These are phyloP conservation scores for Ganoderma meredithae DNA, from an alignment of 1,284 basidiomycete genomes.

Conservation along the genomic window DNA sequence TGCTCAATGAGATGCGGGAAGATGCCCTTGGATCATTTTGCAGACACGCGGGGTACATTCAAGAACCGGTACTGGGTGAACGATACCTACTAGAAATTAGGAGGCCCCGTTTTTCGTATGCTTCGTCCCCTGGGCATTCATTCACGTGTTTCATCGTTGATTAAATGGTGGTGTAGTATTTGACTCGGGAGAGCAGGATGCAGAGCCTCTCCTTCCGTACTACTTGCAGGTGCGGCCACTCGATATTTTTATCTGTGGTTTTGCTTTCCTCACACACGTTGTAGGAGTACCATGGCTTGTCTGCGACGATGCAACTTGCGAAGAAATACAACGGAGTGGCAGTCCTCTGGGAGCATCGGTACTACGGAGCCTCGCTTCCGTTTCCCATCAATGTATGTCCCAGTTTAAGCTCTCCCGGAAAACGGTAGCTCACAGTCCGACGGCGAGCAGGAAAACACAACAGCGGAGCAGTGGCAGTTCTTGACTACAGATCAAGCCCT, in stretches of 20 bases:
- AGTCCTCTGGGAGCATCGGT: slow-evolving; percentile 66
- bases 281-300: slow-evolving; percentile 58
- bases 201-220: slow-evolving; percentile 55
- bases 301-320: slow-evolving; percentile 55
- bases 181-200: slow-evolving; percentile 59
- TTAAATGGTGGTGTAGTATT: slow-evolving; percentile 47
- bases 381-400: slow-evolving; percentile 54
- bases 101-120: slow-evolving; percentile 56
- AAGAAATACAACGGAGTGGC: slow-evolving; percentile 55
- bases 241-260: not conserved
- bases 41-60: slow-evolving; percentile 45
- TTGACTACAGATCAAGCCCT: slow-evolving; percentile 65
- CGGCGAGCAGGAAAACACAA: slow-evolving; percentile 50
- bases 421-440: not conserved
- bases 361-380: slow-evolving; percentile 61
- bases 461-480: slow-evolving; percentile 61
- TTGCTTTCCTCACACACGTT: not conserved
- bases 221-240: slow-evolving; percentile 47
- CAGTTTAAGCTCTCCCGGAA: not conserved
- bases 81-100: slow-evolving; percentile 57
- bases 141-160: not conserved
- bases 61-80: slow-evolving; percentile 63
- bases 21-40: slow-evolving; percentile 55
- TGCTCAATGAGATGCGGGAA: slow-evolving; percentile 22
- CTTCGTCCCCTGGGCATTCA: slow-evolving; percentile 2